These are phyloP conservation scores for Delonix regia DNA, from an alignment of 306 rosid genomes.

Conservation along the genomic window DNA sequence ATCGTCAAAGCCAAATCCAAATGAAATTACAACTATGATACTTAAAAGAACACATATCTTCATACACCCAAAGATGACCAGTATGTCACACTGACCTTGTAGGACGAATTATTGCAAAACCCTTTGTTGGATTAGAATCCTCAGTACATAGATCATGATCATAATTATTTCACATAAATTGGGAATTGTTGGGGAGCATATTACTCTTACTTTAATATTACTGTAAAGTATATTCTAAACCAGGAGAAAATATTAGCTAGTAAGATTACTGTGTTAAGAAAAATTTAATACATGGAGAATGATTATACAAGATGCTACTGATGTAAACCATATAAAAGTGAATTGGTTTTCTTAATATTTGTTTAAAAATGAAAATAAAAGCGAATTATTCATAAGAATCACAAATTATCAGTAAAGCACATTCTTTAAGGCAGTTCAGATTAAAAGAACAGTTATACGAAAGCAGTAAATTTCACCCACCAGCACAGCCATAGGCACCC, in stretches of 20 bases:
- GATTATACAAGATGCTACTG: slow-evolving; percentile 7
- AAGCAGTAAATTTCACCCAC: slow-evolving; percentile 57
- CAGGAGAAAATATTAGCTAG: slow-evolving; percentile 3
- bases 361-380: not conserved
- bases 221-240: slow-evolving; percentile 13
- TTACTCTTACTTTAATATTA: slow-evolving; percentile 22
- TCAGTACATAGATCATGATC: not conserved
- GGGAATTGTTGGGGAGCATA: not conserved
- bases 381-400: not conserved
- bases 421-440: not conserved
- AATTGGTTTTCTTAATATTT: not conserved
- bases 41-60: slow-evolving; percentile 18
- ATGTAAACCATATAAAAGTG: slow-evolving; percentile 1
- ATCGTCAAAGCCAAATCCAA: slow-evolving; percentile 30
- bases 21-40: slow-evolving; percentile 14
- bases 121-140: slow-evolving; percentile 13
- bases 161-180: slow-evolving; percentile 9
- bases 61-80: slow-evolving; percentile 19
- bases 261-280: slow-evolving; percentile 6
- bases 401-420: not conserved
- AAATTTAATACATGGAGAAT: not conserved
- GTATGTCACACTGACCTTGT: slow-evolving; percentile 16
- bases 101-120: slow-evolving; percentile 12
- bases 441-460: not conserved
- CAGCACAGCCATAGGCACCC: slow-evolving; percentile 91